Evolutionary conservation across 768 basidiomycete species (phyloP), one percentile per base, ranked within the genome.

Genomic region (Dioszegia crocea): DNA sequence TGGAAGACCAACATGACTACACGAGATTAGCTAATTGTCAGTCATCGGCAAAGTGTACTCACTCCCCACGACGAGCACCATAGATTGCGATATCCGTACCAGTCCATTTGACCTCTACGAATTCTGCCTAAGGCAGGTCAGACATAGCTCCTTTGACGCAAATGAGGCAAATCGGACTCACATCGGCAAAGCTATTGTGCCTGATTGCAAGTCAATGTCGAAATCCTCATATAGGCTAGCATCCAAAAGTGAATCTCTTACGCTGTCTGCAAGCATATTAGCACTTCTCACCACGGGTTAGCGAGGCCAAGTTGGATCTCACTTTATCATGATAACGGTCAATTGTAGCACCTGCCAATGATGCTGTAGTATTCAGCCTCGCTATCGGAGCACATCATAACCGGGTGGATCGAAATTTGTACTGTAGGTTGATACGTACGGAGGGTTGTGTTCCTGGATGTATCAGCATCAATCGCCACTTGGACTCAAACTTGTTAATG

Each of bases 81-180:
- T 67, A 67, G 5, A 72, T 45, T 6, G 66, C 47, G 16, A 72
- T 69, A 54, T 72, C 71, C 1, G 63, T 61, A 5, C 71, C 71
- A 29, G 46, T 21, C 71, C 71, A 72, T 9, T 44, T 56, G 27
- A 72, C 52, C 19, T 67, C 38, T 5, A 59, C 58, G 43, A 65
- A 69, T 21, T 69, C 71, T 26, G 65, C 71, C 71, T 72, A n/a
- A 2, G n/a, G 3, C n/a, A 36, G 16, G 5, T 19, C 30, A 6
- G 30, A 8, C 26, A 12, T 33, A 6, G 33, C 6, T 14, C 33
- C 33, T 33, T n/a, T n/a, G n/a, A n/a, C n/a, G n/a, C n/a, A n/a
- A n/a, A n/a, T n/a, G n/a, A n/a, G n/a, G n/a, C n/a, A n/a, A n/a
- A n/a, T n/a, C n/a, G n/a, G n/a, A 58, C 64, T 57, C 29, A 68